Percentiles rank a stretch among this genome's conserved stretches.
Conservation (phyloP, 495 filamentous ascomycete species). For the Neurospora tetraspora region DNA sequence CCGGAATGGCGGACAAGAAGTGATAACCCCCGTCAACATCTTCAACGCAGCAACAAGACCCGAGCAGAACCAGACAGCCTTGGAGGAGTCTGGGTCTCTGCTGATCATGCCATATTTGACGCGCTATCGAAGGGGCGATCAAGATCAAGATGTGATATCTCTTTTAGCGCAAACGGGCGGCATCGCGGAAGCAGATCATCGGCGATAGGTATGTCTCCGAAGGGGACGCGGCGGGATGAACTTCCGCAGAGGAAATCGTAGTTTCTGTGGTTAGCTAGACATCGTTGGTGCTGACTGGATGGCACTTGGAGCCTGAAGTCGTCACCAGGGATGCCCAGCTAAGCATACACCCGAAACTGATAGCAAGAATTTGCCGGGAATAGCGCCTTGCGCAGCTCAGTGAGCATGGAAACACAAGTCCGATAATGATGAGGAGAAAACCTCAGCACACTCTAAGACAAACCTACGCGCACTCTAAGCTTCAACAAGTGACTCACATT, state of each 20-base stretch:
- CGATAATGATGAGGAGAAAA: background rate
- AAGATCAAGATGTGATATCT: background rate
- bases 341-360: background rate
- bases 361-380: background rate
- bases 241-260: background rate
- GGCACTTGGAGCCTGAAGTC: background rate
- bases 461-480: too few species aligned
- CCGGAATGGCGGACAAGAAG: background rate
- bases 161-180: background rate
- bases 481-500: too few species aligned
- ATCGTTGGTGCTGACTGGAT: background rate
- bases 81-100: background rate
- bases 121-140: background rate
- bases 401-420: background rate
- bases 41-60: background rate
- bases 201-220: background rate
- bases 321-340: background rate
- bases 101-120: background rate
- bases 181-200: background rate
- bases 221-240: background rate
- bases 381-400: background rate
- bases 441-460: too few species aligned
- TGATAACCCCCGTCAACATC: background rate
- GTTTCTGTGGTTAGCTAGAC: background rate
- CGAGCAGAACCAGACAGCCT: background rate